A percentile compares a stretch with the other conserved stretches of the same genome.
Evolutionary conservation across 2,329 filamentous ascomycete genomes (phyloP).

Genomic region (Curvularia hawaiiensis): DNA sequence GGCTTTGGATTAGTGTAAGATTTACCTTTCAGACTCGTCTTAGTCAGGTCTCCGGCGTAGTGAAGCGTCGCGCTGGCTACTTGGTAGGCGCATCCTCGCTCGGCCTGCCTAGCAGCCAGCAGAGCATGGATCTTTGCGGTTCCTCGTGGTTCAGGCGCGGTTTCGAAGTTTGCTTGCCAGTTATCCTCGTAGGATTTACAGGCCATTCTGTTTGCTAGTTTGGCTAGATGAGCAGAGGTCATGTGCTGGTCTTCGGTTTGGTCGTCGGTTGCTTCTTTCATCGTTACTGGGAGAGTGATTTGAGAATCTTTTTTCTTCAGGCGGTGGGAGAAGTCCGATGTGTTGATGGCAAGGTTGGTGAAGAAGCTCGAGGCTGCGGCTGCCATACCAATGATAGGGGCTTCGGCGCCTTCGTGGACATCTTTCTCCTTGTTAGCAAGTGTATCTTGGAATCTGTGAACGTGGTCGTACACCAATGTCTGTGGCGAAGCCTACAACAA

Average conservation of each 20-base stretch:
- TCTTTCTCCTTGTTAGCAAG: constrained; percentile 15
- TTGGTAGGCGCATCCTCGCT: constrained; percentile 20
- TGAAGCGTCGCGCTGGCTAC: constrained; percentile 21
- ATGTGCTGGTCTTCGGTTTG: neutral
- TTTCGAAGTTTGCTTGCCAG: constrained; percentile 13
- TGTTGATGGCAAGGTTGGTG: constrained; percentile 16
- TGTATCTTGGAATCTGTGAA: neutral
- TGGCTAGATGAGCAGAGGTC: constrained; percentile 12
- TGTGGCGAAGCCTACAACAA: constrained; percentile 19
- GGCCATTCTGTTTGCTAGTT: constrained; percentile 26
- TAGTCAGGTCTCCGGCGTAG: constrained; percentile 21
- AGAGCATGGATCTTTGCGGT: constrained; percentile 8
- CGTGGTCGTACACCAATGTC: constrained; percentile 25
- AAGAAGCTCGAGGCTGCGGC: constrained; percentile 22
- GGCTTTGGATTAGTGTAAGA: neutral
- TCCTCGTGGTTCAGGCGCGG: neutral
- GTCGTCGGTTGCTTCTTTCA: neutral
- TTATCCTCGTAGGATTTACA: constrained; percentile 20
- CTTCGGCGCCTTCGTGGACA: constrained; percentile 27
- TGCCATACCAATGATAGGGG: constrained; percentile 13
- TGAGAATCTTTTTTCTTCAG: constrained; percentile 7
- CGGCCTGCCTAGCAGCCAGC: constrained; percentile 12
- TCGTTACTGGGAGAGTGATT: neutral
- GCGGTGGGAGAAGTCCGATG: constrained; percentile 16
- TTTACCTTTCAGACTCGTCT: constrained; percentile 17